Percentiles rank a stretch among this genome's conserved stretches.
Conservation (phyloP, 768 basidiomycete genomes). For the Exidia glandulosa region DNA sequence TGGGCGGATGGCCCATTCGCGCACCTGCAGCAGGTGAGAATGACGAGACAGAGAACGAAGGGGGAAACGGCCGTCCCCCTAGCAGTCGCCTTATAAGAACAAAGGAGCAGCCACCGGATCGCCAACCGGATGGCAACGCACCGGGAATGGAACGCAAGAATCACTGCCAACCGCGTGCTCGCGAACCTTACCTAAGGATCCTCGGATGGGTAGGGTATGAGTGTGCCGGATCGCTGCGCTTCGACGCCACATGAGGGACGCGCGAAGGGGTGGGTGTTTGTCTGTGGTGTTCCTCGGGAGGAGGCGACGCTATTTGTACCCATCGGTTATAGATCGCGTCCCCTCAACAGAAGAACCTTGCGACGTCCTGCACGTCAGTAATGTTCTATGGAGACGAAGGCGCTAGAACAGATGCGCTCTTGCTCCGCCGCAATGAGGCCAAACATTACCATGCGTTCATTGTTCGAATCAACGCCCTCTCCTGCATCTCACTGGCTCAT, state of each 20-base stretch:
- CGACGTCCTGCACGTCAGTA: not conserved
- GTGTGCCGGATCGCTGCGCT: no score
- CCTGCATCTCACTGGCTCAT: not conserved
- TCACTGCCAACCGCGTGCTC: not conserved
- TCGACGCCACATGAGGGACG: no score
- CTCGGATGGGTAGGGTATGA: no score
- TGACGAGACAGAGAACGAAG: no score
- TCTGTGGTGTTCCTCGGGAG: not conserved
- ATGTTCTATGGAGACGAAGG: not conserved
- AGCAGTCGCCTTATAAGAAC: not conserved
- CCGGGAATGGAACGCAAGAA: not conserved
- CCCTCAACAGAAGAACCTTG: not conserved
- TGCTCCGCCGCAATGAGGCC: not conserved
- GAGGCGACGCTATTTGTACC: not conserved
- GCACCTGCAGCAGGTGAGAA: no score
- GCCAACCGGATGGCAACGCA: not conserved
- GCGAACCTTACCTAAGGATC: not conserved
- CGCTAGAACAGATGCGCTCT: not conserved
- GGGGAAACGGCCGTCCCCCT: no score
- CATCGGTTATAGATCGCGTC: not conserved
- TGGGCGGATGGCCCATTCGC: no score
- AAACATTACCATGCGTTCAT: not conserved
- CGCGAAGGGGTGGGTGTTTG: not conserved
- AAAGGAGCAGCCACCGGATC: not conserved
- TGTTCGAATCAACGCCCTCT: not conserved